phyloP scores from a whole-genome alignment of 2,329 filamentous ascomycete species.

The Triangularia verruculosa region DNA sequence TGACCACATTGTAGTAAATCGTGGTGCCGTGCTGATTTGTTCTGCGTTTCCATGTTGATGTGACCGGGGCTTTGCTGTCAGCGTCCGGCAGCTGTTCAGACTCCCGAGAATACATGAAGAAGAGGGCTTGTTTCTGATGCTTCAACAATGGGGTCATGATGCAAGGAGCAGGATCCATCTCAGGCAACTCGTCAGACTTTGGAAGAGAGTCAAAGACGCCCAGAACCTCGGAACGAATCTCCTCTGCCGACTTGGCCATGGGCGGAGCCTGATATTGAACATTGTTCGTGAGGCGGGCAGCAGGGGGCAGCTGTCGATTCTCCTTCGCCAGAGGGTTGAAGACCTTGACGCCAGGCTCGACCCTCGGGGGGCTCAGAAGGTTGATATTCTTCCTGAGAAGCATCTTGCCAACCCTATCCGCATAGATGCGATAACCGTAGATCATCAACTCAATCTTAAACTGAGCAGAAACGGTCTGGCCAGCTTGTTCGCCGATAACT shows the following conservation, averaged over 20 bases:
- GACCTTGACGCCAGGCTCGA: conserved; percentile 66
- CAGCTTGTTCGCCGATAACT: conserved; percentile 60
- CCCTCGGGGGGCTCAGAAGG: conserved; percentile 62
- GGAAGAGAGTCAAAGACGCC: conserved; percentile 84
- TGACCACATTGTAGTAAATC: conserved; percentile 81
- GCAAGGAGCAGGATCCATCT: conserved; percentile 61
- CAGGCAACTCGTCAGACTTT: conserved; percentile 70
- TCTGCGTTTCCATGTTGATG: conserved; percentile 74
- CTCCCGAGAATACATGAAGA: conserved; percentile 82
- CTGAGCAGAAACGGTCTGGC: conserved; percentile 57
- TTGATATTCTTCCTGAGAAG: conserved; percentile 65
- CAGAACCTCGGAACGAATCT: conserved; percentile 80
- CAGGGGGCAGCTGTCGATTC: conserved; percentile 38
- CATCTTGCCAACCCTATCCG: conserved; percentile 62
- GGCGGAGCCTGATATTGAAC: conserved; percentile 29
- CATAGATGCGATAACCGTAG: conserved; percentile 70
- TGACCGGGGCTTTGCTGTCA: conserved; percentile 53
- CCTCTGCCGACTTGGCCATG: conserved; percentile 68
- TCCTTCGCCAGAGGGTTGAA: conserved; percentile 70
- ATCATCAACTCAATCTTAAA: conserved; percentile 70
- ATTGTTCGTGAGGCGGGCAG: conserved; percentile 17
- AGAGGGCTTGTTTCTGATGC: conserved; percentile 87
- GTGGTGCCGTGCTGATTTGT: conserved; percentile 49
- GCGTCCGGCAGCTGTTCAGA: conserved; percentile 57
- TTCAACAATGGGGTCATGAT: conserved; percentile 69